phyloP scores from a whole-genome alignment of 2,329 filamentous ascomycete species.

The Onygenales sp. region DNA sequence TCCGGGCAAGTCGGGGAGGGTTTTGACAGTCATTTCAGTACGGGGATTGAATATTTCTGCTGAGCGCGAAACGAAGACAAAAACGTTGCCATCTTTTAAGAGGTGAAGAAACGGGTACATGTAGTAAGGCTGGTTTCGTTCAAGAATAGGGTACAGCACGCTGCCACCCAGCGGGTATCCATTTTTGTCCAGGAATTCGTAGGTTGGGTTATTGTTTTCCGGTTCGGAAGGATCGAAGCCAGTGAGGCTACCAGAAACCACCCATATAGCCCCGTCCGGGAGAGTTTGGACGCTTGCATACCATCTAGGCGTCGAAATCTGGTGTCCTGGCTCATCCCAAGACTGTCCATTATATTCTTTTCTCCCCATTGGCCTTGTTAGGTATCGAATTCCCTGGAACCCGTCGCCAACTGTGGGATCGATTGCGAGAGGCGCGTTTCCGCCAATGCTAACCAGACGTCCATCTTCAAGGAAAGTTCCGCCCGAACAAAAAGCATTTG shows the following conservation, averaged over 20 bases:
- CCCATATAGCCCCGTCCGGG: conserved; percentile 48
- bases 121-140: conserved; percentile 52
- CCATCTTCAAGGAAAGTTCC: conserved; percentile 51
- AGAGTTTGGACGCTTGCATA: conserved; percentile 53
- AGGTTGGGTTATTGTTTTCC: conserved; percentile 55
- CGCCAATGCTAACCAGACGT: conserved; percentile 45
- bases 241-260: conserved; percentile 52
- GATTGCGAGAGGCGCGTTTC: conserved; percentile 47
- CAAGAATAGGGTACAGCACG: conserved; percentile 44
- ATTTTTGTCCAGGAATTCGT: conserved; percentile 46
- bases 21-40: conserved; percentile 35
- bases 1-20: conserved; percentile 45
- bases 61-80: conserved; percentile 48
- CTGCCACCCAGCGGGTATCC: conserved; percentile 41
- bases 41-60: conserved; percentile 47
- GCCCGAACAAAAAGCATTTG: conserved; percentile 54
- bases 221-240: conserved; percentile 45
- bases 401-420: conserved; percentile 52
- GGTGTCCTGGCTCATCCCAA: conserved; percentile 49
- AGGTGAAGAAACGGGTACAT: conserved; percentile 57
- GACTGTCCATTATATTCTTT: conserved; percentile 37
- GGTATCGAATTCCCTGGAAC: conserved; percentile 48
- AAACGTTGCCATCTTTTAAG: conserved; percentile 47
- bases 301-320: conserved; percentile 48
- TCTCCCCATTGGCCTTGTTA: conserved; percentile 39